Percentiles rank a stretch among this genome's conserved stretches.
phyloP scores from a whole-genome alignment of 2,329 filamentous ascomycete species.

The Aureobasidium sp. region DNA sequence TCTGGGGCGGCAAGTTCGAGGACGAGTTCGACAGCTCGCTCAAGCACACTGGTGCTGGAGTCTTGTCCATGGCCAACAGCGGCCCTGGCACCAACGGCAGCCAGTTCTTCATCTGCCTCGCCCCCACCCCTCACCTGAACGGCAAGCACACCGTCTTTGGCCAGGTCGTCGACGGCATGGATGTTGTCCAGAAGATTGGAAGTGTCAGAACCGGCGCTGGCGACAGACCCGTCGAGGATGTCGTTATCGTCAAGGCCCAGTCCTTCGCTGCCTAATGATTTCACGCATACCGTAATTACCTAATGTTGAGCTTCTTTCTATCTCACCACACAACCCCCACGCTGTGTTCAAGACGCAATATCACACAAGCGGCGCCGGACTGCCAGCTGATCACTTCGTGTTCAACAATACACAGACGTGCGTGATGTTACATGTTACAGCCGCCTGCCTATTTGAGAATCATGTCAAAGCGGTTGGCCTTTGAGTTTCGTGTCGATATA shows the following conservation, averaged over 20 bases:
- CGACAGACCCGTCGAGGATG: constrained; percentile 70
- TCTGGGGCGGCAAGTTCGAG: constrained; percentile 79
- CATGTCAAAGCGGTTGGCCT: neutral
- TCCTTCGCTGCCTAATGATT: constrained; percentile 4
- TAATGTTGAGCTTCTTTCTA: neutral
- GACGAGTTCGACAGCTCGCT: constrained; percentile 83
- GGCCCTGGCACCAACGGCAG: constrained; percentile 89
- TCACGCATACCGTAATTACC: neutral
- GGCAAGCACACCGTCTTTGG: constrained; percentile 95
- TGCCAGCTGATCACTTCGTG: too few species aligned
- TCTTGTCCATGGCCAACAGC: constrained; percentile 94
- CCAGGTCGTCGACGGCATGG: constrained; percentile 80
- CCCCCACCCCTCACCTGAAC: constrained; percentile 78
- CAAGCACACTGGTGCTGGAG: constrained; percentile 69
- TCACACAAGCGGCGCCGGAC: neutral
- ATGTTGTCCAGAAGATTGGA: constrained; percentile 87
- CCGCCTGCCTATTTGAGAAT: neutral
- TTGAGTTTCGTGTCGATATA: neutral
- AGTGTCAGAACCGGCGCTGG: constrained; percentile 72
- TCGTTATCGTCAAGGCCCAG: constrained; percentile 52
- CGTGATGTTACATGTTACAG: neutral
- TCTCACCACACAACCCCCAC: neutral
- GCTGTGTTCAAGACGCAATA: neutral
- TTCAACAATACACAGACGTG: neutral
- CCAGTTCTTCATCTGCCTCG: constrained; percentile 96